A percentile compares a stretch with the other conserved stretches of the same genome.
These are phyloP conservation scores for Geotrichum phurueaensis DNA, from an alignment of 1,139 yeast species.

Conservation along the genomic window DNA sequence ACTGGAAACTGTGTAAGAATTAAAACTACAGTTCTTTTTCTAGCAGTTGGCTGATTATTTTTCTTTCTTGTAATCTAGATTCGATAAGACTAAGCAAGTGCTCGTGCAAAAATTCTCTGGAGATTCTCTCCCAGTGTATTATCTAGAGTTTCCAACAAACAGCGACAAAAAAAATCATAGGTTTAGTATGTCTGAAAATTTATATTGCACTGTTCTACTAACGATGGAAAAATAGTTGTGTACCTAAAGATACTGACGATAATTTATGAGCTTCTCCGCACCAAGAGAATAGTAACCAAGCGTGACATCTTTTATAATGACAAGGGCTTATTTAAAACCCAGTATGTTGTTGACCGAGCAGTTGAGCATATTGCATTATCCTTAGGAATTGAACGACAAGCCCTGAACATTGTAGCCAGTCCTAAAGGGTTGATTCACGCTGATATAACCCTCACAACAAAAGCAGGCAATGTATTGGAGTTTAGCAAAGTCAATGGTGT, in stretches of 20 bases:
- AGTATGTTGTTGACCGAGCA: slow-evolving; percentile 41
- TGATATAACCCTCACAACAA: slow-evolving; percentile 27
- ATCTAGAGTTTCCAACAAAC: slow-evolving; percentile 1
- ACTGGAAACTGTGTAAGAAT: background rate
- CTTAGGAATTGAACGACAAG: slow-evolving; percentile 28
- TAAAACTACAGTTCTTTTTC: background rate
- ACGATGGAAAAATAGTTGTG: slow-evolving; percentile 4
- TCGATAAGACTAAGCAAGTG: background rate
- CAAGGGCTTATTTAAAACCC: slow-evolving; percentile 49
- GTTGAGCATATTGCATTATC: slow-evolving; percentile 35
- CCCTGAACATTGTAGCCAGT: slow-evolving; percentile 49
- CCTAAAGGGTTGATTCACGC: slow-evolving; percentile 60
- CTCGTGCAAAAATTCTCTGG: background rate
- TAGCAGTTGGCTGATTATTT: no score
- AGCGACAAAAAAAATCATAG: slow-evolving; percentile 1
- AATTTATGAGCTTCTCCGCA: slow-evolving; percentile 18
- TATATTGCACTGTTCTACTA: background rate
- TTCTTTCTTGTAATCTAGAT: background rate
- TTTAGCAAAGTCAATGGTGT: slow-evolving; percentile 21
- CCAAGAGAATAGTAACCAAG: slow-evolving; percentile 37
- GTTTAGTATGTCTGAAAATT: slow-evolving; percentile 7
- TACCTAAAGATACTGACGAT: slow-evolving; percentile 19
- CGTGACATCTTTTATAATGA: slow-evolving; percentile 65
- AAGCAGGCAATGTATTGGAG: slow-evolving; percentile 20
- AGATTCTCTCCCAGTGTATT: background rate